A percentile compares a stretch with the other conserved stretches of the same genome.
These are phyloP conservation scores for Suillus subluteus DNA, from an alignment of 768 basidiomycete species.

Conservation along the genomic window DNA sequence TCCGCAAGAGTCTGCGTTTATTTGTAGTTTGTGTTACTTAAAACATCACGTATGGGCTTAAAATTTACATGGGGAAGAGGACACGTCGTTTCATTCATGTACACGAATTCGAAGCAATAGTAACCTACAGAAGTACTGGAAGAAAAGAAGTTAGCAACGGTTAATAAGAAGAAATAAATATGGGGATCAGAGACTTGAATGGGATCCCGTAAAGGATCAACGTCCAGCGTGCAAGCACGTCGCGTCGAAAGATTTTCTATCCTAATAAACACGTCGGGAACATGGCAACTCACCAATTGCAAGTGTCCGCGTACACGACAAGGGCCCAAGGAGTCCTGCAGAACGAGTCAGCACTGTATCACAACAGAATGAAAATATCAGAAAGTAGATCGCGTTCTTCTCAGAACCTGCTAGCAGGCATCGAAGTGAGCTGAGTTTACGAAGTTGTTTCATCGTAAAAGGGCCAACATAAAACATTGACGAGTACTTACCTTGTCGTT, in stretches of 20 bases:
- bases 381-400: slow-evolving; percentile 50
- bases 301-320: background rate
- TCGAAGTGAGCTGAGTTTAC: slow-evolving; percentile 74
- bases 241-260: slow-evolving; percentile 51
- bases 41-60: background rate
- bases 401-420: slow-evolving; percentile 50
- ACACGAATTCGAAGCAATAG: background rate
- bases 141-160: slow-evolving; percentile 20
- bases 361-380: slow-evolving; percentile 35
- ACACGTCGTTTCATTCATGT: background rate
- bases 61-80: background rate
- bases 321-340: slow-evolving; percentile 11
- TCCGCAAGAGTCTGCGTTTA: background rate
- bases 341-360: slow-evolving; percentile 32
- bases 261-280: slow-evolving; percentile 30
- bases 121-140: background rate
- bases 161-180: slow-evolving; percentile 11
- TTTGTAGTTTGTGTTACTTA: background rate
- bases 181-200: slow-evolving; percentile 77
- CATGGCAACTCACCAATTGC: slow-evolving; percentile 21
- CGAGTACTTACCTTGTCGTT: slow-evolving; percentile 9
- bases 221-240: slow-evolving; percentile 66
- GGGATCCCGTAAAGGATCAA: slow-evolving; percentile 66
- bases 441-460: slow-evolving; percentile 35
- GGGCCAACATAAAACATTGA: background rate